Conservation (phyloP, 805 yeast genomes). For the Metschnikowia koreensis region DNA sequence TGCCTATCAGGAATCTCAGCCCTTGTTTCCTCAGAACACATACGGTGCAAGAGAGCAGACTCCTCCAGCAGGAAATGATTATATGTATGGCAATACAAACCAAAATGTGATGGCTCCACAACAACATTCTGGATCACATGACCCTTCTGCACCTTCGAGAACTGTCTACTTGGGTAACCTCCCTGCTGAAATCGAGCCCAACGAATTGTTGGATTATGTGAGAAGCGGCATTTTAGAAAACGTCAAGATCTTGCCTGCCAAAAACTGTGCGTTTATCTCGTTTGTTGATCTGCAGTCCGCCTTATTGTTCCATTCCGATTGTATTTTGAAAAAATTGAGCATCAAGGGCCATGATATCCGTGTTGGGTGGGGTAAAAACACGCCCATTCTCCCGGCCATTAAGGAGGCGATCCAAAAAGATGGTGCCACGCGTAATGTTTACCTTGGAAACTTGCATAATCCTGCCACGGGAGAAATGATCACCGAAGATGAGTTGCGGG, state of each 20-base stretch:
- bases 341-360: conserved; percentile 80
- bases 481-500: conserved; percentile 62
- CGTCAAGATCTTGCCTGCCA: conserved; percentile 73
- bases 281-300: conserved; percentile 89
- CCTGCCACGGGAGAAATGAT: conserved; percentile 45
- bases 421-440: conserved; percentile 92
- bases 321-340: conserved; percentile 76
- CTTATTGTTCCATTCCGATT: conserved; percentile 88
- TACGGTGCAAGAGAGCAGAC: not conserved
- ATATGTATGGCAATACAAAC: not conserved
- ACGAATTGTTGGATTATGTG: conserved; percentile 84
- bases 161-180: conserved; percentile 89
- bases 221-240: conserved; percentile 87
- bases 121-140: not conserved
- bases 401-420: conserved; percentile 74
- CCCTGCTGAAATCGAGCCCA: conserved; percentile 75
- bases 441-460: conserved; percentile 74
- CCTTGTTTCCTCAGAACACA: conserved; percentile 2
- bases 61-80: not conserved
- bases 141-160: conserved; percentile 59
- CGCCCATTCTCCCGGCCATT: conserved; percentile 72
- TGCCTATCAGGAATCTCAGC: conserved; percentile 4
- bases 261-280: conserved; percentile 86
- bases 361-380: conserved; percentile 90
- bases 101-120: not conserved